Percentiles rank a stretch among this genome's conserved stretches.
phyloP scores from a whole-genome alignment of 495 filamentous ascomycete species.

The Glarea lozoyensis region DNA sequence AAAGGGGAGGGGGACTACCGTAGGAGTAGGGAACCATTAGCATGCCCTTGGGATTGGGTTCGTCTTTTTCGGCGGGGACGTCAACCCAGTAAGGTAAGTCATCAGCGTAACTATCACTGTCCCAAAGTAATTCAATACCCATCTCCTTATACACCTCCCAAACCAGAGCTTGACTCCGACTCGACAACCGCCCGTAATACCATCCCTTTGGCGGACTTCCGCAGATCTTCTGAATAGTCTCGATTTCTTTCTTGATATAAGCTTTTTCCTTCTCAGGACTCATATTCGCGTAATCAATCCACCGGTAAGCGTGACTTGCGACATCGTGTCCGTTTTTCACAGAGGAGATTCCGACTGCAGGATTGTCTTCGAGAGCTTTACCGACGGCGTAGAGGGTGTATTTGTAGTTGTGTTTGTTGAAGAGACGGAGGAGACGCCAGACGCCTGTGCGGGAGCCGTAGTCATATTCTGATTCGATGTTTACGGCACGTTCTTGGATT shows the following conservation, averaged over 20 bases:
- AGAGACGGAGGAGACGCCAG: conserved; percentile 31
- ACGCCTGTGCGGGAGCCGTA: conserved; percentile 30
- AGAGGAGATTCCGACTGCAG: conserved; percentile 23
- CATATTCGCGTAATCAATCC: conserved; percentile 30
- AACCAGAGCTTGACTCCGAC: conserved; percentile 24
- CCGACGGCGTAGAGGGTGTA: conserved; percentile 32
- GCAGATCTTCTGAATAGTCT: conserved; percentile 23
- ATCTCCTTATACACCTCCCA: conserved; percentile 30
- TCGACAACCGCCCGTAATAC: conserved; percentile 30
- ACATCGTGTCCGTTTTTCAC: conserved; percentile 30
- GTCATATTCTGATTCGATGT: conserved; percentile 31
- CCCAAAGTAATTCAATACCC: conserved; percentile 26
- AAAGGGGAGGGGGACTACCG: conserved; percentile 2
- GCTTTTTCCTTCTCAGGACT: conserved; percentile 29
- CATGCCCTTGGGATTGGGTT: conserved; percentile 24
- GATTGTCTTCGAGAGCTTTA: conserved; percentile 27
- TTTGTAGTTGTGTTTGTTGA: conserved; percentile 29
- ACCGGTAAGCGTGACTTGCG: conserved; percentile 30
- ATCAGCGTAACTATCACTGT: conserved; percentile 29
- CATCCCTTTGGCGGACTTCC: conserved; percentile 28
- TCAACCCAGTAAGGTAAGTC: conserved; percentile 36
- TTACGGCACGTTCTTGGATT: conserved; percentile 25
- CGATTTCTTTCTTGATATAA: conserved; percentile 29
- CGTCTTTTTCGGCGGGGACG: conserved; percentile 27
- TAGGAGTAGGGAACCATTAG: conserved; percentile 33